phyloP scores from a whole-genome alignment of 345 rosid species.

The Murraya koenigii region DNA sequence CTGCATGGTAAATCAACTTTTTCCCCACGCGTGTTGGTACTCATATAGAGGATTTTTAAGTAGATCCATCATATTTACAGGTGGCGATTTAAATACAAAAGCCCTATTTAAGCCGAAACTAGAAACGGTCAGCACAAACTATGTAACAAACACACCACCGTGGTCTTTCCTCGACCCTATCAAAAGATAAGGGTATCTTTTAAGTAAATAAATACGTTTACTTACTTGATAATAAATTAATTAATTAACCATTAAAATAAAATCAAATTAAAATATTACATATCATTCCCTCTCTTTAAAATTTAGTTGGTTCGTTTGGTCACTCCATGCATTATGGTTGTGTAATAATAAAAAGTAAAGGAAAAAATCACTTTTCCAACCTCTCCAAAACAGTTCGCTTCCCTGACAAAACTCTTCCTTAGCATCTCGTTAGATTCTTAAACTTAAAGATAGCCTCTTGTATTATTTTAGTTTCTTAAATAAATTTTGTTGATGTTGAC shows the following conservation, averaged over 20 bases:
- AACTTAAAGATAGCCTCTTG: conserved; percentile 4
- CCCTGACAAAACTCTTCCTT: conserved; percentile 13
- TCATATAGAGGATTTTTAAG: too few relatives aligned
- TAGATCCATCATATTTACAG: too few relatives aligned
- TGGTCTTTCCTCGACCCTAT: background rate
- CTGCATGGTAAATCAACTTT: too few relatives aligned
- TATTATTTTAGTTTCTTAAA: background rate
- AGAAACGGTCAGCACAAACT: background rate
- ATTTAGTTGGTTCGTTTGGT: background rate
- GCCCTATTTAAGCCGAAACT: background rate
- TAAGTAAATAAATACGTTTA: too few relatives aligned
- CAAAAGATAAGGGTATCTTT: background rate
- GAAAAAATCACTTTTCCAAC: background rate
- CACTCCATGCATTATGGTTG: background rate
- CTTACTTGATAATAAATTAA: too few relatives aligned
- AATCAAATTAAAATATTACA: too few relatives aligned
- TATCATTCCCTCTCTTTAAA: background rate
- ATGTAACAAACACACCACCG: background rate
- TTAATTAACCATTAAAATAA: too few relatives aligned
- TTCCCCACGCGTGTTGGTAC: too few relatives aligned
- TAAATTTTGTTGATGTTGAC: background rate
- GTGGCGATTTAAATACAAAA: background rate
- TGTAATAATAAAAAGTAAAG: too few relatives aligned
- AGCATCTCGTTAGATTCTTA: conserved; percentile 4
- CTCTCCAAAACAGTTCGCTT: background rate